Percentiles rank a stretch among this genome's conserved stretches.
phyloP scores from a whole-genome alignment of 106 monocot genomes.

The Dioscorea alata region DNA sequence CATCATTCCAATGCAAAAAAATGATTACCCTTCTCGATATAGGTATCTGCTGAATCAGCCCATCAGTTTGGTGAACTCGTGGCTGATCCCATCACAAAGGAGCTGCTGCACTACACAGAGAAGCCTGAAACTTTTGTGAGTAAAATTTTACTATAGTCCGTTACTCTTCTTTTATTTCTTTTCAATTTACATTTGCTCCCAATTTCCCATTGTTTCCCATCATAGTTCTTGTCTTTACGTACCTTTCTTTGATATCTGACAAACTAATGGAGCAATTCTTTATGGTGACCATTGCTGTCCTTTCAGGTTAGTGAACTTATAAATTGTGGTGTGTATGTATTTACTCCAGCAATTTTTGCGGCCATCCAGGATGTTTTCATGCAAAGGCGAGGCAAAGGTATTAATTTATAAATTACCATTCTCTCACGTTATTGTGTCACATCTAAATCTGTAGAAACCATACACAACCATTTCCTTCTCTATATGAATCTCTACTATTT shows the following conservation, averaged over 20 bases:
- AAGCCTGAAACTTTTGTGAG: constrained; percentile 82
- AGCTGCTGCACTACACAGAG: constrained; percentile 13
- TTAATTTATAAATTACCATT: neutral
- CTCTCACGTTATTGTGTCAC: neutral
- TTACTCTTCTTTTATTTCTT: neutral
- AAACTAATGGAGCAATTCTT: neutral
- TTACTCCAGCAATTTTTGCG: constrained; percentile 89
- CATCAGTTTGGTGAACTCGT: constrained; percentile 13
- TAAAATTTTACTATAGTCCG: constrained; percentile 2
- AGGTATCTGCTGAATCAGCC: constrained; percentile 16
- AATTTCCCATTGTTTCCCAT: neutral
- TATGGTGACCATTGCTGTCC: constrained; percentile 4
- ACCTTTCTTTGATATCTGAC: neutral
- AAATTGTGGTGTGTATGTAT: constrained; percentile 97
- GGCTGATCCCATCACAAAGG: constrained; percentile 8
- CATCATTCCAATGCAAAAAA: neutral
- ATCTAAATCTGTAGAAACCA: too few species aligned
- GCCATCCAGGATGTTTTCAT: constrained; percentile 71
- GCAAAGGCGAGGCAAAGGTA: constrained; percentile 77
- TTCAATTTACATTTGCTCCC: neutral
- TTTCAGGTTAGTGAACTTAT: constrained; percentile 90
- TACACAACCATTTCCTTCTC: neutral
- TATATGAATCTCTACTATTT: neutral
- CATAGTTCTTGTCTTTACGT: neutral
- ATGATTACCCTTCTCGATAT: neutral